These are phyloP conservation scores for Paracoccidioides lutzii DNA, from an alignment of 2,329 filamentous ascomycete species.

Conservation along the genomic window DNA sequence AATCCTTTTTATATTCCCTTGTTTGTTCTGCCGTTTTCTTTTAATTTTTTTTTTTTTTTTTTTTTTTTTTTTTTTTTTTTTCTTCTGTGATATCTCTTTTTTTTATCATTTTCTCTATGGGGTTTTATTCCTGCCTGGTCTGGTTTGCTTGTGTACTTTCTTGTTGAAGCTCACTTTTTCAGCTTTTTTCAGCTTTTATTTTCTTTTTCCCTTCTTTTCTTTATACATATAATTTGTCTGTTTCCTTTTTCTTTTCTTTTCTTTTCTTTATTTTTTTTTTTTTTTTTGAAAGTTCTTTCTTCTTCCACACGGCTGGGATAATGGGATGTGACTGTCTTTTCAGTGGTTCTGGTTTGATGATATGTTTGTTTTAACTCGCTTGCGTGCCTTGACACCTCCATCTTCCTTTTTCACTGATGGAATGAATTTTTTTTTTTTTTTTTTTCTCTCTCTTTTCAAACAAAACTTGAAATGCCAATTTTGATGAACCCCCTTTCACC, in stretches of 20 bases:
- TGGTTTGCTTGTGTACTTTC: neutral
- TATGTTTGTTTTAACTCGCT: too few species aligned
- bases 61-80: slow-evolving; percentile 8
- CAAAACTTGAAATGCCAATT: too few species aligned
- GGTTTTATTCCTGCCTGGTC: neutral
- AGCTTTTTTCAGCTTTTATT: slow-evolving; percentile 1
- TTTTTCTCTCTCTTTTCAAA: too few species aligned
- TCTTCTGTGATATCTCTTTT: neutral
- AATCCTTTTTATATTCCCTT: neutral
- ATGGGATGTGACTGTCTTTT: too few species aligned
- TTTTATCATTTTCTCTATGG: neutral
- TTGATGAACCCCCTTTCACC: too few species aligned
- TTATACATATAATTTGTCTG: neutral
- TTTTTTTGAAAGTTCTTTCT: too few species aligned
- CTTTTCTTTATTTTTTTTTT: slow-evolving; percentile 5
- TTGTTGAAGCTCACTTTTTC: neutral
- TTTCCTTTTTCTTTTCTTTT: slow-evolving; percentile 15
- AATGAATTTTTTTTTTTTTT: too few species aligned
- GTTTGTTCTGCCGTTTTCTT: slow-evolving; percentile 6
- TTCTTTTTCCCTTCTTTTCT: slow-evolving; percentile 6
- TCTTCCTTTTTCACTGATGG: too few species aligned
- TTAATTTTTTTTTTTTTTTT: slow-evolving; percentile 12
- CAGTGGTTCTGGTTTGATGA: too few species aligned
- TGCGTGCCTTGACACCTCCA: too few species aligned
- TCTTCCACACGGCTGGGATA: too few species aligned